Evolutionary conservation across 2,329 filamentous ascomycete genomes (phyloP), one percentile per base, ranked within the genome.

Genomic region (Penicillium sp.): DNA sequence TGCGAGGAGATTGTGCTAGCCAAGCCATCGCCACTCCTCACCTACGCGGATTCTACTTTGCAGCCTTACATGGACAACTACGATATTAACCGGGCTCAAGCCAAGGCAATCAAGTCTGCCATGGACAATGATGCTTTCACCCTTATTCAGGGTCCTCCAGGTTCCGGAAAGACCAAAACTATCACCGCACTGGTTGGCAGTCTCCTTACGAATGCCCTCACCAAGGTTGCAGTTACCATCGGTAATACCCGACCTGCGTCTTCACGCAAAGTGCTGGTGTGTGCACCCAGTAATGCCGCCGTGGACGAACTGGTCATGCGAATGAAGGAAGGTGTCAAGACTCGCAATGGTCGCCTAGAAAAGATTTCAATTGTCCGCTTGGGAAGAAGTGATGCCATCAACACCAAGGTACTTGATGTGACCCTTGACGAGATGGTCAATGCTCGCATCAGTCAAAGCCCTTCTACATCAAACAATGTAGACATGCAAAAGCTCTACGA

Each of bases 91-190:
- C 82, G 83, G 45, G 95, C 93, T 6, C 95, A 99, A 74, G 92
- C 94, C 3, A 91, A 91, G 75, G 95, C 95, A 7, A 92, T 99
- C 63, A 86, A 95, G 65, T 96, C 94, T 56, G 94, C 93, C 13
- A 86, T 93, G 59, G 93, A 96, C 71, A 99, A 99, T 68, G 95
- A 98, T 77, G 96, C 92, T 0, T 99, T 99, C 73, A 98, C 95
- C 3, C 82, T 99, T 62, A 93, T 99, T 68, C 95, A 99, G 79
- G 95, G 92, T 58, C 95, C 95, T 54, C 95, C 95, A 1, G 95
- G 95, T 76, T 97, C 95, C 4, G 95, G 94, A 72, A 99, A 99
- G 80, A 99, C 95, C 0, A 99, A 99, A 76, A 99, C 95, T 0
- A 99, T 99, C 62, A 87, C 96, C 58, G 95, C 94, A 35, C 96